A percentile compares a stretch with the other conserved stretches of the same genome.
Conservation (phyloP, 2,329 filamentous ascomycete species). For the Nectriaceae sp. region DNA sequence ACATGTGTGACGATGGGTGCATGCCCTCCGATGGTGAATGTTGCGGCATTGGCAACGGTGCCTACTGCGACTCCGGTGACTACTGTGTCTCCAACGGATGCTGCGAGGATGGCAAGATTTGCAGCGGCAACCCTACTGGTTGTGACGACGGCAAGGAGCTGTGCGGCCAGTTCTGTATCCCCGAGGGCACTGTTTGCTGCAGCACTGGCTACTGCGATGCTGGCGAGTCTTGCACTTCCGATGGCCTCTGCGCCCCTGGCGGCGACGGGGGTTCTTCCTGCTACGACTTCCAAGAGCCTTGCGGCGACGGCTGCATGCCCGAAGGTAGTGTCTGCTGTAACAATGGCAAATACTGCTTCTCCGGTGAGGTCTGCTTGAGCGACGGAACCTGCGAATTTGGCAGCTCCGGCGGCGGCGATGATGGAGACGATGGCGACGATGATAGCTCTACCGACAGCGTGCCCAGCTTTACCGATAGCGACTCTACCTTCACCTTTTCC, state of each 20-base stretch:
- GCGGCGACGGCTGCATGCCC: conserved; percentile 30
- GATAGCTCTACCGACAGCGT: conserved; percentile 11
- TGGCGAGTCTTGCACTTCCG: conserved; percentile 29
- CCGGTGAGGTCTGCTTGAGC: conserved; percentile 25
- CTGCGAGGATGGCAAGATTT: conserved; percentile 34
- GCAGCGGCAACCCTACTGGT: conserved; percentile 29
- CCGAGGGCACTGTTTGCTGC: conserved; percentile 34
- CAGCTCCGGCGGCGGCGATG: conserved; percentile 8
- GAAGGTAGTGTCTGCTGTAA: conserved; percentile 28
- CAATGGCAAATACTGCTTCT: conserved; percentile 32
- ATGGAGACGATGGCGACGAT: conserved; percentile 15
- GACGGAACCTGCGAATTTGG: conserved; percentile 23
- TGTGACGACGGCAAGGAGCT: conserved; percentile 26
- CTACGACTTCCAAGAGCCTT: conserved; percentile 19
- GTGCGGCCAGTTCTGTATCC: conserved; percentile 35
- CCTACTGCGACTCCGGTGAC: conserved; percentile 34
- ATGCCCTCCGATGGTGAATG: conserved; percentile 33
- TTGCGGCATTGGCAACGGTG: conserved; percentile 29
- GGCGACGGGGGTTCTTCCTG: conserved; percentile 18
- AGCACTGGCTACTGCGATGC: conserved; percentile 30
- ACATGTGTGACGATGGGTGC: conserved; percentile 33
- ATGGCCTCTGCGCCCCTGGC: conserved; percentile 20
- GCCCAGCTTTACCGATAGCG: conserved; percentile 3
- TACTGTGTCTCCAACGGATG: conserved; percentile 34
- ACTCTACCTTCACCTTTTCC: too few relatives aligned